phyloP scores from a whole-genome alignment of 306 rosid species.

The Prunus mongolica region DNA sequence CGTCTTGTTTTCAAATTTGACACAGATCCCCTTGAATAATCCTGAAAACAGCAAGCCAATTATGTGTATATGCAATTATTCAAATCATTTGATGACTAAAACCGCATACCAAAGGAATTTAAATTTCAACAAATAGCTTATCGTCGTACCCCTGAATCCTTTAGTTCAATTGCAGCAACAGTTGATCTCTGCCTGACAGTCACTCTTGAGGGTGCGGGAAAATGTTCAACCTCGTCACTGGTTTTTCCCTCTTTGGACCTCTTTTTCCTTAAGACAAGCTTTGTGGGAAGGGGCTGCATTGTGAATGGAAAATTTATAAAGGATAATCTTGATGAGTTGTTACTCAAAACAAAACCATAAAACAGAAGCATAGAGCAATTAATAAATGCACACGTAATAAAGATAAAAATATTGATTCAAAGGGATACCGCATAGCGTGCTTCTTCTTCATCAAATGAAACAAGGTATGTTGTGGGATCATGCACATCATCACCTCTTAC shows the following conservation, averaged over 20 bases:
- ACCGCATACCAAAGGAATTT: not conserved
- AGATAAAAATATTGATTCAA: conserved; percentile 13
- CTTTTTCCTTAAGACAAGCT: conserved; percentile 84
- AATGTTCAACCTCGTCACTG: conserved; percentile 79
- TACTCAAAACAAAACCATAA: not conserved
- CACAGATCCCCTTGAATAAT: conserved; percentile 48
- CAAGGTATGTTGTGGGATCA: conserved; percentile 79
- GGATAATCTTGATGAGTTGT: not conserved
- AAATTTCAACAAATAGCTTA: conserved; percentile 13
- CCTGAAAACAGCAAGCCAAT: conserved; percentile 44
- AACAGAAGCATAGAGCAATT: not conserved
- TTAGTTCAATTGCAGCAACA: conserved; percentile 66
- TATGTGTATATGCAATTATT: not conserved
- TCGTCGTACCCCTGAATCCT: conserved; percentile 70
- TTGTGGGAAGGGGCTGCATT: conserved; percentile 91
- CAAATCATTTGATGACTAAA: not conserved
- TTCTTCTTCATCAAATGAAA: conserved; percentile 77
- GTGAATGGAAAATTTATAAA: conserved; percentile 19
- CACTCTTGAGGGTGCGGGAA: conserved; percentile 73
- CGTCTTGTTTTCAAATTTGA: conserved; percentile 40
- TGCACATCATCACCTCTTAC: conserved; percentile 83
- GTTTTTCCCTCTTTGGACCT: conserved; percentile 89
- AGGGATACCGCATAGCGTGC: conserved; percentile 78
- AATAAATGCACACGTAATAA: not conserved
- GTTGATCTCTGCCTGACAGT: conserved; percentile 72